These are phyloP conservation scores for Pseudozyma hubeiensis DNA, from an alignment of 1,284 basidiomycete species.

Conservation along the genomic window DNA sequence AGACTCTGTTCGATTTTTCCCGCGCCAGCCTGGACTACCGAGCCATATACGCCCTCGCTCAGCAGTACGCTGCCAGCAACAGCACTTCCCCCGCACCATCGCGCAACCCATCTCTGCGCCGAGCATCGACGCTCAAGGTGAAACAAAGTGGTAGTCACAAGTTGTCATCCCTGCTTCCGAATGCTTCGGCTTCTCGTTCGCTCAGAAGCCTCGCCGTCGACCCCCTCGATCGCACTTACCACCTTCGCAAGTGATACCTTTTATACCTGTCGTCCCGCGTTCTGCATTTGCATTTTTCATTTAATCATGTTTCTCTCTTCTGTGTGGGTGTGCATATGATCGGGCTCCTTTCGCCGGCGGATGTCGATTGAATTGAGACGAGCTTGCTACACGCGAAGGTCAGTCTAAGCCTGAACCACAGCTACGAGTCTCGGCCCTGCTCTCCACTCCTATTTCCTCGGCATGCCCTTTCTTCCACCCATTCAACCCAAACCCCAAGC, in stretches of 20 bases:
- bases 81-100: no score
- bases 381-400: no score
- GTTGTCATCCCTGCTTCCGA: neutral
- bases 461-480: no score
- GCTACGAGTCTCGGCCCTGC: no score
- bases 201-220: conserved; percentile 2
- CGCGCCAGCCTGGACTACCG: conserved; percentile 11
- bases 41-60: conserved; percentile 10
- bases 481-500: no score
- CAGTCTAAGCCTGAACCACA: no score
- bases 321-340: no score
- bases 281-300: neutral
- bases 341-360: no score
- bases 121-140: neutral
- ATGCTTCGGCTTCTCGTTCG: neutral
- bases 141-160: neutral
- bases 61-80: conserved; percentile 8
- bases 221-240: conserved; percentile 11
- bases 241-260: conserved; percentile 10
- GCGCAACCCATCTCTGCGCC: neutral
- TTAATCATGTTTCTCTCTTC: neutral
- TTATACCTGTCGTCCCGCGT: neutral
- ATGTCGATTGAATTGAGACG: no score
- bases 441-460: no score
- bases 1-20: conserved; percentile 32